These are phyloP conservation scores for Ceratocystis alfenasii DNA, from an alignment of 2,329 filamentous ascomycete species.

Conservation along the genomic window DNA sequence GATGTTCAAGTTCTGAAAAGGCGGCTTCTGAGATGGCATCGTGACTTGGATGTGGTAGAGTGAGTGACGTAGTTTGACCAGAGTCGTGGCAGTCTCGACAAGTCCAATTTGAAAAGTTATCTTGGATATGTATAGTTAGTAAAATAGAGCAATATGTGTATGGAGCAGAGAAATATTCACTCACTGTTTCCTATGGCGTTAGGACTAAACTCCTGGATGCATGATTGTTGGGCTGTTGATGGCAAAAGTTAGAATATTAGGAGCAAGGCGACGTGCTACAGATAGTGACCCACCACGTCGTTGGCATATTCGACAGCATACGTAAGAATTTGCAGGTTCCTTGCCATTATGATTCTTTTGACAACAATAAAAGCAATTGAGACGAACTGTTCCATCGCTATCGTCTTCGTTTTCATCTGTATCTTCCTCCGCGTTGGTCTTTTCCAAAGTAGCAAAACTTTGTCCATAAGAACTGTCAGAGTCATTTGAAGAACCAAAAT, in stretches of 20 bases:
- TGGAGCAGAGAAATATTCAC: slow-evolving; percentile 24
- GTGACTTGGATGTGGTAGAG: neutral
- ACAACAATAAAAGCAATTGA: slow-evolving; percentile 61
- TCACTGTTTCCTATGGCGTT: slow-evolving; percentile 36
- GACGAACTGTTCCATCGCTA: slow-evolving; percentile 40
- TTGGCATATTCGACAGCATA: slow-evolving; percentile 65
- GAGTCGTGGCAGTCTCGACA: slow-evolving; percentile 30
- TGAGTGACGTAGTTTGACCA: neutral
- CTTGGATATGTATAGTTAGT: slow-evolving; percentile 27
- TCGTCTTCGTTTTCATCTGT: slow-evolving; percentile 47
- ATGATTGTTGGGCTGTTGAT: slow-evolving; percentile 71
- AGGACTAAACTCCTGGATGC: slow-evolving; percentile 54
- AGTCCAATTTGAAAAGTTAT: slow-evolving; percentile 35
- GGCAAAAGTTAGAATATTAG: slow-evolving; percentile 16
- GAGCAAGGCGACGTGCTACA: slow-evolving; percentile 25
- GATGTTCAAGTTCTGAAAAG: neutral
- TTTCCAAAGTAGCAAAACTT: slow-evolving; percentile 45
- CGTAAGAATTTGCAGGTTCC: slow-evolving; percentile 67
- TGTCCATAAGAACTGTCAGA: slow-evolving; percentile 28
- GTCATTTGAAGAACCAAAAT: slow-evolving; percentile 24
- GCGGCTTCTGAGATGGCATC: neutral
- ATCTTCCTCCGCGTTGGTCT: slow-evolving; percentile 46
- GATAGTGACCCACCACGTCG: slow-evolving; percentile 56
- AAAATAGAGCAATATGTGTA: neutral
- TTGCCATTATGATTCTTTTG: slow-evolving; percentile 73